These are phyloP conservation scores for Ophiostoma pallidulum DNA, from an alignment of 2,329 filamentous ascomycete genomes.

Conservation along the genomic window DNA sequence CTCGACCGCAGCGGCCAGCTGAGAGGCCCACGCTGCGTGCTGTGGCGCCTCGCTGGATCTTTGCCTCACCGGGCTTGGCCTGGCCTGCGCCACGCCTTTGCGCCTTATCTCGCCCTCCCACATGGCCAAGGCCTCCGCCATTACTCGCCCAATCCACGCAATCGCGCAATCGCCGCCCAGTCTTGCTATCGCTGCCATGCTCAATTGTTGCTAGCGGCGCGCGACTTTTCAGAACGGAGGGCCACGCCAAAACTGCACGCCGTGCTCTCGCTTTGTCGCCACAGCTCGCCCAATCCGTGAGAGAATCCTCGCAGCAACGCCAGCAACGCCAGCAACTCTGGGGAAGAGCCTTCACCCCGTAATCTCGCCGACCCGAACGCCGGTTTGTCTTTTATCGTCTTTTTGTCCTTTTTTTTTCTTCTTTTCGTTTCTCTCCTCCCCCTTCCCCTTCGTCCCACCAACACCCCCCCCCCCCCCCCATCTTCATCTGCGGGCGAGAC, in stretches of 20 bases:
- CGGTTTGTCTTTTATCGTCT: too few relatives aligned
- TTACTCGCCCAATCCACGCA: conserved; percentile 14
- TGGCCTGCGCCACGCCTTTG: neutral
- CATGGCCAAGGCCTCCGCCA: conserved; percentile 7
- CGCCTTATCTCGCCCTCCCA: conserved; percentile 13
- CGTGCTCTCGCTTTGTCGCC: too few relatives aligned
- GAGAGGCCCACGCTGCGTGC: too few relatives aligned
- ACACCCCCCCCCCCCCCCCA: neutral
- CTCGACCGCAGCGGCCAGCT: too few relatives aligned
- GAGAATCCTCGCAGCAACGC: neutral
- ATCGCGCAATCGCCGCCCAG: neutral
- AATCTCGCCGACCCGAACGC: too few relatives aligned
- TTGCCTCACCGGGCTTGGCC: neutral
- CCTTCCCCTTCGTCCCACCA: neutral
- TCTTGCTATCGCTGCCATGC: conserved; percentile 9
- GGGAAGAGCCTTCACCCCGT: too few relatives aligned
- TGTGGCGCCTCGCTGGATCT: too few relatives aligned
- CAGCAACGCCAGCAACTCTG: neutral
- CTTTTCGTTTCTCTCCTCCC: neutral
- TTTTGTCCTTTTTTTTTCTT: too few relatives aligned
- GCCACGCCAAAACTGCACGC: too few relatives aligned
- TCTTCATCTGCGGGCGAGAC: neutral
- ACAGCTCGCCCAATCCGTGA: too few relatives aligned
- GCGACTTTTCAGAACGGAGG: too few relatives aligned
- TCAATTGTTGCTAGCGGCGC: conserved; percentile 6